A percentile compares a stretch with the other conserved stretches of the same genome.
Conservation (phyloP, 2,329 filamentous ascomycete genomes). For the Fusarium sp. region DNA sequence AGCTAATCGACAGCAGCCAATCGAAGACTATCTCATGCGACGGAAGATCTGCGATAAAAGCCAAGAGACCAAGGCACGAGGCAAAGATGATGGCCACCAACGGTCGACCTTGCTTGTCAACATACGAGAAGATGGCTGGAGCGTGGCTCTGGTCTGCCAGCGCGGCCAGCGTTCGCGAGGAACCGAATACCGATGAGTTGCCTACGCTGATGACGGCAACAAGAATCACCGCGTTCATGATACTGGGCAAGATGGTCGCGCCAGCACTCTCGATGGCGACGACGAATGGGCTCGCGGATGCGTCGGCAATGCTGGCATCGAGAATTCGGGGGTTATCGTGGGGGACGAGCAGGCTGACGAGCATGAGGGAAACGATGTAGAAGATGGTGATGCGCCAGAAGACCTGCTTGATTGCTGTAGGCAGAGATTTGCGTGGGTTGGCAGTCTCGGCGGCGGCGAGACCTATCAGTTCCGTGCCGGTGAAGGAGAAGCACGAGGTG, state of each 20-base stretch:
- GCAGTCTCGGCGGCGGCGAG: constrained; percentile 79
- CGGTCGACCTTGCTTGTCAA: constrained; percentile 82
- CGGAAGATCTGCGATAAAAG: constrained; percentile 74
- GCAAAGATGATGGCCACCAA: constrained; percentile 75
- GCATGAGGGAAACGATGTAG: constrained; percentile 81
- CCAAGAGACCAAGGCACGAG: constrained; percentile 73
- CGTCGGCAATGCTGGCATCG: constrained; percentile 65
- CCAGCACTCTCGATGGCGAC: constrained; percentile 87
- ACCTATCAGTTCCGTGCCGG: constrained; percentile 78
- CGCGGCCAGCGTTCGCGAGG: constrained; percentile 88
- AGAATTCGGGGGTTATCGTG: constrained; percentile 73
- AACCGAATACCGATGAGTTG: constrained; percentile 90
- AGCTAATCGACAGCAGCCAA: constrained; percentile 81
- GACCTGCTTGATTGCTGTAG: constrained; percentile 91
- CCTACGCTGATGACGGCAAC: constrained; percentile 91
- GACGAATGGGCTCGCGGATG: constrained; percentile 86
- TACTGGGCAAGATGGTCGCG: constrained; percentile 80
- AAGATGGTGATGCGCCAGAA: constrained; percentile 94
- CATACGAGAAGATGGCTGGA: constrained; percentile 78
- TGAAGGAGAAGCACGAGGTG: constrained; percentile 77
- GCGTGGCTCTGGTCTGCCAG: constrained; percentile 88
- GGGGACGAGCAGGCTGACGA: constrained; percentile 84
- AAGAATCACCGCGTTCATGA: constrained; percentile 94
- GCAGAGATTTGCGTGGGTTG: constrained; percentile 82
- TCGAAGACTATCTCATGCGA: constrained; percentile 71